Evolutionary conservation across 345 rosid species (phyloP), one percentile per base, ranked within the genome.

Genomic region (Brassica juncea): DNA sequence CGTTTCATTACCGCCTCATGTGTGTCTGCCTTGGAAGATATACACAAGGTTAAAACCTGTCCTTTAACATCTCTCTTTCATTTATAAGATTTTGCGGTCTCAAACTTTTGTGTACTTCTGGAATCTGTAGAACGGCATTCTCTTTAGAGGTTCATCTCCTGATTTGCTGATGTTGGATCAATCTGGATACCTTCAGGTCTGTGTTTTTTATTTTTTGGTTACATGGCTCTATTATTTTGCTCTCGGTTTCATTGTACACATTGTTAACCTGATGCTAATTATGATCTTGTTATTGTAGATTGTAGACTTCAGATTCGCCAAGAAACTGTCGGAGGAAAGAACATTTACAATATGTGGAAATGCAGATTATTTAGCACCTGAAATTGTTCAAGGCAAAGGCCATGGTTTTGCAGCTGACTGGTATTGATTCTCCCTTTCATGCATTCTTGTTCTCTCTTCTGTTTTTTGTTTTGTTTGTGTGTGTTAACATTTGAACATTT

Each of bases 371-470:
- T 86, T 89, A 80, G 90, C 99, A 73, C 97, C 99, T 4, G 98
- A 94, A 85, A 89, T 92, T 23, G 87, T 94, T 68, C 92, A 89
- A 85, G 98, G 98, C 72, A 90, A 82, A 73, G 97, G 95, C 73
- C 99, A 92, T 65, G 94, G 92, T 85, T 80, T 90, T 35, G 82
- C 94, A 23, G 94, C 91, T 65, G 99, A 92, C 83, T 92, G 99
- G 97, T 94, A 90, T 15, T 1, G 42, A 74, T 75, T 66, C 31
- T 12, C 35, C 7, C 15, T 15, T 25, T 58, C 39, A 19, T 34
- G 10, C 44, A 64, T 62, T 62, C 67, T 62, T 62, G 67, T 16
- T 62, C 14, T 30, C 14, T 70, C 69, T 3, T 49, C 14, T 70
- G 35, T 39, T 16, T 39, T n/a, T 28, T 61, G 1, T 14, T 54